Conservation (phyloP, 108 stramenopile species). For the Discostella pseudostelligera region DNA sequence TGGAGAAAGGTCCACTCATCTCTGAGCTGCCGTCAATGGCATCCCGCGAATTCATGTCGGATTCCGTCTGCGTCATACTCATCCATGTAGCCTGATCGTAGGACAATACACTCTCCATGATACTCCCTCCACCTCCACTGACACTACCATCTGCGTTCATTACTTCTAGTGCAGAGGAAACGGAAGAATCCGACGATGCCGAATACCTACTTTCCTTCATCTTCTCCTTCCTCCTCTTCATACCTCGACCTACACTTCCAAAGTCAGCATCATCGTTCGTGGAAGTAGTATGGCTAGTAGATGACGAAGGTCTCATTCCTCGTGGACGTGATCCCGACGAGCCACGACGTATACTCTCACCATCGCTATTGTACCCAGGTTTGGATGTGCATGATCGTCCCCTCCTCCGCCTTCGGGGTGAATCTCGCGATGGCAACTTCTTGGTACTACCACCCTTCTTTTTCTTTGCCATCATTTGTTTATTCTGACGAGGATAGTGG, state of each 20-base stretch:
- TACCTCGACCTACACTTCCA: too few relatives aligned
- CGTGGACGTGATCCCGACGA: too few relatives aligned
- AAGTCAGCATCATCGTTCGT: too few relatives aligned
- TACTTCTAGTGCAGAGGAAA: too few relatives aligned
- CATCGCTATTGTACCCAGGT: slow-evolving; percentile 1
- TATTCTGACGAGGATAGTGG: background rate
- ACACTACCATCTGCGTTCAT: background rate
- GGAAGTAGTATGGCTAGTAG: too few relatives aligned
- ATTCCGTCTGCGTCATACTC: slow-evolving; percentile 6
- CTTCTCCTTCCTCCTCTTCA: too few relatives aligned
- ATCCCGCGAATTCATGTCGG: background rate
- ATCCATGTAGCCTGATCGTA: slow-evolving; percentile 9
- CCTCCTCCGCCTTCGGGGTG: background rate
- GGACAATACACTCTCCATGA: slow-evolving; percentile 1
- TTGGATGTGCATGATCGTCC: slow-evolving; percentile 2
- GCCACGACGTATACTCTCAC: slow-evolving; percentile 1
- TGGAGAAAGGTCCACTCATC: too few relatives aligned
- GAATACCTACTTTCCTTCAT: background rate
- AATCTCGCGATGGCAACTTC: background rate
- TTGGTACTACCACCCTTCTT: background rate
- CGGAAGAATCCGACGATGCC: background rate
- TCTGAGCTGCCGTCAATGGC: too few relatives aligned
- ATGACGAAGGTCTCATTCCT: too few relatives aligned
- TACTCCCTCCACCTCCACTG: background rate
- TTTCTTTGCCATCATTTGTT: background rate